Evolutionary conservation across 176 grass and related monocot genomes (phyloP), one percentile per base, ranked within the genome.

Genomic region (Oryza longistaminata): DNA sequence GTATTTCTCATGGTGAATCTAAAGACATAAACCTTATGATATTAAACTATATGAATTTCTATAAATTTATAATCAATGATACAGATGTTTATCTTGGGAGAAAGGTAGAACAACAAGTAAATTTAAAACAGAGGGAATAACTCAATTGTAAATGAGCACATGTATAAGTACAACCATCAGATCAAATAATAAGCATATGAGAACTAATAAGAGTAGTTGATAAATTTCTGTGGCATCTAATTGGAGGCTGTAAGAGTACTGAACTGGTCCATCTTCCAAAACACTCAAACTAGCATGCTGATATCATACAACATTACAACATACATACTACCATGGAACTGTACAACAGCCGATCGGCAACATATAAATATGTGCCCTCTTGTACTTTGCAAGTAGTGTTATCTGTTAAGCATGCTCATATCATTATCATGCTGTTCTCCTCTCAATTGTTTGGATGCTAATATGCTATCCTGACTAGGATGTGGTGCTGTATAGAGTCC

Each of bases 391-490:
- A 79, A 83, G 26, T 68, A 75, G 48, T 68, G 85, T 77, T 80
- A 86, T 90, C 65, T 81, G 62, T 55, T 78, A 74, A 69, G 70
- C 71, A 37, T 42, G 71, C 49, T 73, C 37, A 37, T 15, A 35
- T 87, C 85, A 43, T 43, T 40, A 40, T 8, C 39, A 62, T 39
- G 86, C 25, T 82, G 35, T 29, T 62, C 49, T 46, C 62, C 39
- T 49, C 52, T 84, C 15, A 71, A 74, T 86, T 29, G 3, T 78
- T 68, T 90, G 74, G 79, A 86, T 90, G 65, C 35, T 37, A 37
- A 37, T 6, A 37, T 37, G 35, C 25, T 77, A 68, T 79, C 67
- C 62, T 13, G 73, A 68, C 49, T 66, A 71, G 42, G 44, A 10
- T 43, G 42, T 43, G 42, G 19, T 61, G 15, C 14, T 68, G 58